phyloP scores from a whole-genome alignment of 1,284 basidiomycete species.

The Leccinum griseonigrum region DNA sequence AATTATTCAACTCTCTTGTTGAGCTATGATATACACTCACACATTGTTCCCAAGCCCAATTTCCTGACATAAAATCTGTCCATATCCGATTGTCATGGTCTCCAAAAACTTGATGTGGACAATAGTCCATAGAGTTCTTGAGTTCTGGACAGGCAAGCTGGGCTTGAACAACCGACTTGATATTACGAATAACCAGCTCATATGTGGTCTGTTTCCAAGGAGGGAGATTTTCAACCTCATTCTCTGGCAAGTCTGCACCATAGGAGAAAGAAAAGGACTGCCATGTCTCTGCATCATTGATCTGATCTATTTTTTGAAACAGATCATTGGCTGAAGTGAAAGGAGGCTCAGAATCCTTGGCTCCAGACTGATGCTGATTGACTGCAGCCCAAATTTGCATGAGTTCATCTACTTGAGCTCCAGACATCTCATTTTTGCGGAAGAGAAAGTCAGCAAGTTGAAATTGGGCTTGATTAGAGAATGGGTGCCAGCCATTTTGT shows the following conservation, averaged over 20 bases:
- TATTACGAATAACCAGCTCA: not conserved
- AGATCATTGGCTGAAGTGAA: not conserved
- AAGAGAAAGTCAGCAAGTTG: not conserved
- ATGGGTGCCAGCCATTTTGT: not conserved
- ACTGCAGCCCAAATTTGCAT: not conserved
- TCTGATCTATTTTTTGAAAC: not conserved
- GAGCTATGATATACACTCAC: not conserved
- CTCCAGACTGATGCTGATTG: not conserved
- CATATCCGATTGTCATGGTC: not conserved
- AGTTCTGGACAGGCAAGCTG: not conserved
- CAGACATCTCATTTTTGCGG: not conserved
- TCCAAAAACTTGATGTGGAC: not conserved
- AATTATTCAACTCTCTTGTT: not conserved
- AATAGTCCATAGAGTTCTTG: not conserved
- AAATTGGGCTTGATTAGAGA: not conserved
- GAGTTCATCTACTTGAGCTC: not conserved
- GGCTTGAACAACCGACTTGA: not conserved
- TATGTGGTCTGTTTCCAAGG: not conserved
- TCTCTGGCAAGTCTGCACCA: not conserved
- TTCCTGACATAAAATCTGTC: not conserved
- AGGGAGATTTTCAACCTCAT: not conserved
- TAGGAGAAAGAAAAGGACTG: not conserved
- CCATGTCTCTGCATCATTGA: not conserved
- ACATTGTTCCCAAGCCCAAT: not conserved
- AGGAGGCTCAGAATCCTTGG: not conserved